Conservation (phyloP, 1,284 basidiomycete genomes). For the Apiotrichum gracile region DNA sequence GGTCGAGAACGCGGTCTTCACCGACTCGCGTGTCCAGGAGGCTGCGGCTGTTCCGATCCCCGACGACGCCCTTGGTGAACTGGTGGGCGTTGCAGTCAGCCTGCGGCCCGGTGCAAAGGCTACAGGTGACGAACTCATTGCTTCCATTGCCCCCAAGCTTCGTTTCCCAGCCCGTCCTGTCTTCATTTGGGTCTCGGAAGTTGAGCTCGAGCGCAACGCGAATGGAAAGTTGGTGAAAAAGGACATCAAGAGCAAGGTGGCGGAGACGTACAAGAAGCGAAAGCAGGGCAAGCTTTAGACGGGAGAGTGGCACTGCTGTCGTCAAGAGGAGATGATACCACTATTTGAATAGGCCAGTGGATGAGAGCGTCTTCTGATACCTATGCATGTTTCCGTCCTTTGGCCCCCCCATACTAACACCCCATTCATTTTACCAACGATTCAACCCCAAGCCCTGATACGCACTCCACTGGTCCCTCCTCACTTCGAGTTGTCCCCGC, state of each 20-base stretch:
- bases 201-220: neutral
- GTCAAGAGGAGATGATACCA: too few relatives aligned
- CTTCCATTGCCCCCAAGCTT: neutral
- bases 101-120: slow-evolving; percentile 16
- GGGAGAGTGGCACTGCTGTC: too few relatives aligned
- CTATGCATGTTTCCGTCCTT: too few relatives aligned
- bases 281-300: neutral
- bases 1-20: slow-evolving; percentile 40
- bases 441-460: too few relatives aligned
- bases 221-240: slow-evolving; percentile 4
- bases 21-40: slow-evolving; percentile 29
- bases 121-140: slow-evolving; percentile 2
- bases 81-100: slow-evolving; percentile 30
- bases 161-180: slow-evolving; percentile 7
- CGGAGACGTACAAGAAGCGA: neutral
- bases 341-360: too few relatives aligned
- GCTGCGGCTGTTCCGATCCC: slow-evolving; percentile 35
- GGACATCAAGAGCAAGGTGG: slow-evolving; percentile 2
- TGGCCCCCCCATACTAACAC: too few relatives aligned
- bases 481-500: slow-evolving; percentile 13
- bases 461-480: too few relatives aligned
- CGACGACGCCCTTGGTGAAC: slow-evolving; percentile 31
- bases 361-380: too few relatives aligned
- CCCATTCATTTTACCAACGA: too few relatives aligned
- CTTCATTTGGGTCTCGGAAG: slow-evolving; percentile 2